Base-by-base conservation (phyloP, 108 stramenopile species). In the Phaeodactylum tricornutum region DNA sequence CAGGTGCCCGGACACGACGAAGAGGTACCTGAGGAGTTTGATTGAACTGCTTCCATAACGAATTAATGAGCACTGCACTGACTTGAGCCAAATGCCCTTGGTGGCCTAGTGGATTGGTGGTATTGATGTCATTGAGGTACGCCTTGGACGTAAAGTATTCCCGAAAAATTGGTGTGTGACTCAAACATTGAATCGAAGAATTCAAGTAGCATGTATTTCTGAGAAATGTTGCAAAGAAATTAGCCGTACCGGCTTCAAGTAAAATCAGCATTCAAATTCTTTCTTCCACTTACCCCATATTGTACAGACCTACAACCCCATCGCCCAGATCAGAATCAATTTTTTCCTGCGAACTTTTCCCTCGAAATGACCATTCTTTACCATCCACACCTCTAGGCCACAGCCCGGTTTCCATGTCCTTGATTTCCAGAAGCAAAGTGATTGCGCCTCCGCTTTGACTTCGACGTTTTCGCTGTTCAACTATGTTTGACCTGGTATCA, bases 161-260 rank as follows among this genome's bases (percentile, higher is more conserved):
- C 44, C 90, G 62, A 30, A 97, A 64, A 43, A 95, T 71, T 12
- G 93, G 95, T 32, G 95, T 94, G 66, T 95, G 94, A 43, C 81
- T 81, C 49, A 98, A 60, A 53, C 94, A 95, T 69, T 98, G 95
- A 50, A 96, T 72, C 19, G 90, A 86, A 1, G 94, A 71, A 53
- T 96, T 98, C 29, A 96, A 50, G 66, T 93, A 98, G 81, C 97
- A 98, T 19, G 94, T 96, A 52, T 98, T 98, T 12, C 78, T 71
- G 64, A 23, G 14, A 29, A 36, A 26, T n/a, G n/a, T n/a, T n/a
- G n/a, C n/a, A 24, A 9, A n/a, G 19, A 30, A 59, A 22, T 15
- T 3, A 31, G 12, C 9, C 19, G 33, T 1, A 26, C 27, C 6
- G 26, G 44, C 4, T 21, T n/a, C 4, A 22, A 45, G 14, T 8